phyloP scores from a whole-genome alignment of 1,284 basidiomycete genomes.

The Cryptococcus sp. region DNA sequence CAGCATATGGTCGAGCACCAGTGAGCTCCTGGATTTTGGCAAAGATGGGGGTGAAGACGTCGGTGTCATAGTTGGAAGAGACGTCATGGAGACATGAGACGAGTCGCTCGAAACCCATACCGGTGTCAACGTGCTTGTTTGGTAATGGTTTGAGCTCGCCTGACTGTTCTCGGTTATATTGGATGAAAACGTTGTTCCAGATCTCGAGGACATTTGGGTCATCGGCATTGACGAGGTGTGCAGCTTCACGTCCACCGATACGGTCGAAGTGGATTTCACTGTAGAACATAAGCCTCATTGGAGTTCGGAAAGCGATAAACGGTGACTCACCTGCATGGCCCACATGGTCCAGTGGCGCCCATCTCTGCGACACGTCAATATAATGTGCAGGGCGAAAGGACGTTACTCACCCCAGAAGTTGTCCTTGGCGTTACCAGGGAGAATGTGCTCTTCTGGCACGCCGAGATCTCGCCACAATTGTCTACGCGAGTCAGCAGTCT shows the following conservation, averaged over 20 bases:
- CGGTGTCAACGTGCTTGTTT: slow-evolving; percentile 94
- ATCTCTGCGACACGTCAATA: slow-evolving; percentile 66
- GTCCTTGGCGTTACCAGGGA: slow-evolving; percentile 93
- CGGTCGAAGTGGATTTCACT: slow-evolving; percentile 97
- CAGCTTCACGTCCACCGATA: slow-evolving; percentile 84
- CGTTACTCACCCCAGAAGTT: slow-evolving; percentile 92
- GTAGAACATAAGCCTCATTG: slow-evolving; percentile 4
- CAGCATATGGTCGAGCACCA: slow-evolving; percentile 80
- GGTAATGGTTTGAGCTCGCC: slow-evolving; percentile 79
- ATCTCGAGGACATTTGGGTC: slow-evolving; percentile 97
- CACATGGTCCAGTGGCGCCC: slow-evolving; percentile 96
- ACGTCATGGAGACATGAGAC: slow-evolving; percentile 92
- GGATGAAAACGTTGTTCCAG: slow-evolving; percentile 99
- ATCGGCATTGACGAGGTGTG: slow-evolving; percentile 88
- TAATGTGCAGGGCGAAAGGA: background rate
- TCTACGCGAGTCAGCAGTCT: slow-evolving; percentile 38
- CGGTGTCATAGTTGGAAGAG: slow-evolving; percentile 96
- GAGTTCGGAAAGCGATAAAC: background rate
- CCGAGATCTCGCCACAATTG: slow-evolving; percentile 86
- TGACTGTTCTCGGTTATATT: slow-evolving; percentile 93
- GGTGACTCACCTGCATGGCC: slow-evolving; percentile 76
- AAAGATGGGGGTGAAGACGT: slow-evolving; percentile 91
- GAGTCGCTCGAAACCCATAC: slow-evolving; percentile 97
- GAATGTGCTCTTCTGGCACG: slow-evolving; percentile 82
- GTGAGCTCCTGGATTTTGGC: slow-evolving; percentile 84